Evolutionary conservation across 768 basidiomycete species (phyloP).

Genomic region (Grammothele lineata): DNA sequence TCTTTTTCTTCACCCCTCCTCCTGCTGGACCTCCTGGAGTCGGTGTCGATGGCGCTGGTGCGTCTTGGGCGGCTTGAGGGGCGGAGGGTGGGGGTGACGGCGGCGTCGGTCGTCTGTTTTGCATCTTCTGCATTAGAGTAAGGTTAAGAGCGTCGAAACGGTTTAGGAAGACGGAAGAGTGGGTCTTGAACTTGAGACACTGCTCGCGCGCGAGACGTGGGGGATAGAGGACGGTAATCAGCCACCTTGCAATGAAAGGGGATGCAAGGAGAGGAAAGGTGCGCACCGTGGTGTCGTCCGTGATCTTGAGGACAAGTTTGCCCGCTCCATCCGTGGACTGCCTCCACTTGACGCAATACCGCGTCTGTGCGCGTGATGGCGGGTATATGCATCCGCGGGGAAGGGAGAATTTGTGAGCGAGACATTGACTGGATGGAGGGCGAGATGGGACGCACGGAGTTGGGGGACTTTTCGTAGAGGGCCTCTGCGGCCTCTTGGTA

Average conservation of each 20-base stretch:
- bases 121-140: conserved; percentile 83
- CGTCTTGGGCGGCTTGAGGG: conserved; percentile 1
- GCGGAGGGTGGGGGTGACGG: conserved; percentile 8
- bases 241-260: too few relatives aligned
- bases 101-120: conserved; percentile 40
- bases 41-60: conserved; percentile 10
- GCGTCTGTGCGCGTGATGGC: too few relatives aligned
- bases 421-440: too few relatives aligned
- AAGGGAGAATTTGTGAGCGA: not conserved
- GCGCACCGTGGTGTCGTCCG: conserved; percentile 83
- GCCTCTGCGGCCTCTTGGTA: conserved; percentile 87
- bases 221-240: too few relatives aligned
- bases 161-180: conserved; percentile 92
- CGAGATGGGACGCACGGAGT: conserved; percentile 53
- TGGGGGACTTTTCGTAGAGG: conserved; percentile 77
- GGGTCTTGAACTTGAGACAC: conserved; percentile 97
- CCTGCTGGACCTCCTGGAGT: conserved; percentile 37
- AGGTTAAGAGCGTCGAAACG: conserved; percentile 92
- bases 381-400: not conserved
- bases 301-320: conserved; percentile 89
- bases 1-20: conserved; percentile 79
- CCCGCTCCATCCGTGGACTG: conserved; percentile 54
- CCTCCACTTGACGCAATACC: conserved; percentile 92
- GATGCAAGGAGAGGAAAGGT: not conserved
- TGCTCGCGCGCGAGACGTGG: conserved; percentile 27